Evolutionary conservation across 2,329 filamentous ascomycete genomes (phyloP).

Genomic region (Curvularia eragrostidis): DNA sequence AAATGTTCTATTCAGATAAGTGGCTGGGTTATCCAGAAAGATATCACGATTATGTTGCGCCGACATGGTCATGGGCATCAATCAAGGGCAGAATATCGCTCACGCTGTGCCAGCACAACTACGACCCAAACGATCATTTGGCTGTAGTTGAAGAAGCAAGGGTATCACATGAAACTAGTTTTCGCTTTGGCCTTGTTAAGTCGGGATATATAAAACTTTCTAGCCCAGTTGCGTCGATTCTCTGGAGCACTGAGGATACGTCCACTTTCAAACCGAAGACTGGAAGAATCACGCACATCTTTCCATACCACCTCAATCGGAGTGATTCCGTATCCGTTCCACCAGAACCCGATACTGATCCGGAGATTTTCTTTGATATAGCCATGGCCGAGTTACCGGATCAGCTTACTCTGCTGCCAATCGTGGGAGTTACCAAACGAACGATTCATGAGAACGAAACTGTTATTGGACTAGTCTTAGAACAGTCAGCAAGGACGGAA

Average conservation of each 20-base stretch:
- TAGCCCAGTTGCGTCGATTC: background rate
- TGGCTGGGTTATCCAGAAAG: background rate
- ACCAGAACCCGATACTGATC: background rate
- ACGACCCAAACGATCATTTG: slow-evolving; percentile 4
- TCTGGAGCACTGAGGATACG: background rate
- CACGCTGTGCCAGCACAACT: slow-evolving; percentile 8
- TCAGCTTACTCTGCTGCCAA: background rate
- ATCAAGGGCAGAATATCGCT: slow-evolving; percentile 13
- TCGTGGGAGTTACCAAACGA: background rate
- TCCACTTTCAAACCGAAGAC: background rate
- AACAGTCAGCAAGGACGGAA: background rate
- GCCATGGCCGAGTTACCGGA: background rate
- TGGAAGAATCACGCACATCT: slow-evolving; percentile 1
- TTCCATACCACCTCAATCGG: background rate
- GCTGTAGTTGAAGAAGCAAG: background rate
- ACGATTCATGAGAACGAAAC: slow-evolving; percentile 4
- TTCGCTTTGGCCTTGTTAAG: background rate
- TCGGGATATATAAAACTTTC: background rate
- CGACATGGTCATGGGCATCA: slow-evolving; percentile 28
- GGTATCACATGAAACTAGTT: background rate
- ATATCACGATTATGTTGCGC: slow-evolving; percentile 9
- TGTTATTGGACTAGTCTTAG: slow-evolving; percentile 4
- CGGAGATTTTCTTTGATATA: slow-evolving; percentile 3
- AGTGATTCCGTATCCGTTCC: background rate
- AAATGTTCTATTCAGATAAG: background rate